Percentiles rank a stretch among this genome's conserved stretches.
phyloP scores from a whole-genome alignment of 176 grass and related monocot species.

The Avena eriantha region DNA sequence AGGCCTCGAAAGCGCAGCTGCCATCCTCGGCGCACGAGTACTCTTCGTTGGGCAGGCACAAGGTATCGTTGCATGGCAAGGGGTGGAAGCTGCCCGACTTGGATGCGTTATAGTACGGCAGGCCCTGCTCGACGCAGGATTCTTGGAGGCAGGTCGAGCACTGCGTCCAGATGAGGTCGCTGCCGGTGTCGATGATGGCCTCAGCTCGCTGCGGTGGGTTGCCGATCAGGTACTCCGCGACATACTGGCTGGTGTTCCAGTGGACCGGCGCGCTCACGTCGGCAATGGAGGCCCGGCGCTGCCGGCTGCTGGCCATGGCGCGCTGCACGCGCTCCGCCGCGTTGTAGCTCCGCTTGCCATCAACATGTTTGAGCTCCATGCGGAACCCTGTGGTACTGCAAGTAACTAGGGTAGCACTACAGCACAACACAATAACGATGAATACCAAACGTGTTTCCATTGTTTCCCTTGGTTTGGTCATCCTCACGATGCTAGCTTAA shows the following conservation, averaged over 20 bases:
- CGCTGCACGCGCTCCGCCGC: slow-evolving; percentile 39
- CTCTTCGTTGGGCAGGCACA: too few relatives aligned
- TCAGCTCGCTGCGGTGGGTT: slow-evolving; percentile 13
- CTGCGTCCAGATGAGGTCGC: slow-evolving; percentile 87
- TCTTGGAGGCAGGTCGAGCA: slow-evolving; percentile 34
- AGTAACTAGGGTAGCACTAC: background rate
- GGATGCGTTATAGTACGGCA: slow-evolving; percentile 40
- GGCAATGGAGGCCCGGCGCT: background rate
- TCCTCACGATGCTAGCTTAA: too few relatives aligned
- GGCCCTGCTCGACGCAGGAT: background rate
- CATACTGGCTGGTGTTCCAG: slow-evolving; percentile 29
- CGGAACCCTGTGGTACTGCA: background rate
- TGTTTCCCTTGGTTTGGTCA: background rate
- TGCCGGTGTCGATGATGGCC: slow-evolving; percentile 76
- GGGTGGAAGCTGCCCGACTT: background rate
- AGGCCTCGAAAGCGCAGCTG: background rate
- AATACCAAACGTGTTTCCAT: background rate
- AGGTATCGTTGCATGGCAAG: background rate
- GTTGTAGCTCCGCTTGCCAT: slow-evolving; percentile 29
- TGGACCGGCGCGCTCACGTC: slow-evolving; percentile 22
- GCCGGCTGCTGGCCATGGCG: slow-evolving; percentile 3
- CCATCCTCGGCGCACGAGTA: background rate
- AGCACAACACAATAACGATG: background rate
- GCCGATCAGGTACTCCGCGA: slow-evolving; percentile 33
- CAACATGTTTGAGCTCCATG: slow-evolving; percentile 35